Evolutionary conservation across 2,329 filamentous ascomycete species (phyloP).

Genomic region (Fusarium chuoi): DNA sequence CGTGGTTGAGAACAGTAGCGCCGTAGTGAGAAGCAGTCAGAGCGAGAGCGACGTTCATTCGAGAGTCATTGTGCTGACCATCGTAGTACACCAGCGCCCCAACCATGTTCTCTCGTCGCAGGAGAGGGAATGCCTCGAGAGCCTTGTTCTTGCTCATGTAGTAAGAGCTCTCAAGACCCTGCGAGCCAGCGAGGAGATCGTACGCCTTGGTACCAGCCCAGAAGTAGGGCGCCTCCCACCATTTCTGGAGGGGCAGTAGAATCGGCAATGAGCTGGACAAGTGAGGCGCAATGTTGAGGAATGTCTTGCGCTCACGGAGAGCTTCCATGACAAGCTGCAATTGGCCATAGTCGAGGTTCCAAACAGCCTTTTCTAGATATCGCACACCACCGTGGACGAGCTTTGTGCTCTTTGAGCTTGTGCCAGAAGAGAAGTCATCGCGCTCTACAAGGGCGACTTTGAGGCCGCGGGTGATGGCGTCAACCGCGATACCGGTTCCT

Average conservation of each 20-base stretch:
- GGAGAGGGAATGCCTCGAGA: slow-evolving; percentile 80
- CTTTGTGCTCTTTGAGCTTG: slow-evolving; percentile 89
- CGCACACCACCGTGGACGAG: slow-evolving; percentile 86
- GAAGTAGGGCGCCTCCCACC: slow-evolving; percentile 84
- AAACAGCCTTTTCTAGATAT: slow-evolving; percentile 87
- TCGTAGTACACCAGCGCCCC: slow-evolving; percentile 89
- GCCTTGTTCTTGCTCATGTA: slow-evolving; percentile 82
- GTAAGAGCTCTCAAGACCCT: slow-evolving; percentile 86
- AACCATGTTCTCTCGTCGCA: slow-evolving; percentile 77
- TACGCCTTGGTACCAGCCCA: slow-evolving; percentile 80
- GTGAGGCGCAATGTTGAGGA: slow-evolving; percentile 84
- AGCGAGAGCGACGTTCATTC: slow-evolving; percentile 86
- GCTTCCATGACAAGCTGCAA: slow-evolving; percentile 84
- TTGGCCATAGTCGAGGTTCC: slow-evolving; percentile 86
- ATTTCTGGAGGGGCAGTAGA: slow-evolving; percentile 83
- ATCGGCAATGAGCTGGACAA: slow-evolving; percentile 84
- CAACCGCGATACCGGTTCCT: slow-evolving; percentile 81
- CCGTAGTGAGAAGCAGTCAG: slow-evolving; percentile 85
- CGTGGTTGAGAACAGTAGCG: slow-evolving; percentile 81
- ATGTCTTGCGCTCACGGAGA: slow-evolving; percentile 83
- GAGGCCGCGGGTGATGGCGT: slow-evolving; percentile 81
- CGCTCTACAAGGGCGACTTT: slow-evolving; percentile 84
- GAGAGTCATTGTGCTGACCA: slow-evolving; percentile 86
- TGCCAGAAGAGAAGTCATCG: slow-evolving; percentile 84
- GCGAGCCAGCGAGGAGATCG: slow-evolving; percentile 81